Conservation (phyloP, 2,329 filamentous ascomycete genomes). For the Colletotrichum somersetense region DNA sequence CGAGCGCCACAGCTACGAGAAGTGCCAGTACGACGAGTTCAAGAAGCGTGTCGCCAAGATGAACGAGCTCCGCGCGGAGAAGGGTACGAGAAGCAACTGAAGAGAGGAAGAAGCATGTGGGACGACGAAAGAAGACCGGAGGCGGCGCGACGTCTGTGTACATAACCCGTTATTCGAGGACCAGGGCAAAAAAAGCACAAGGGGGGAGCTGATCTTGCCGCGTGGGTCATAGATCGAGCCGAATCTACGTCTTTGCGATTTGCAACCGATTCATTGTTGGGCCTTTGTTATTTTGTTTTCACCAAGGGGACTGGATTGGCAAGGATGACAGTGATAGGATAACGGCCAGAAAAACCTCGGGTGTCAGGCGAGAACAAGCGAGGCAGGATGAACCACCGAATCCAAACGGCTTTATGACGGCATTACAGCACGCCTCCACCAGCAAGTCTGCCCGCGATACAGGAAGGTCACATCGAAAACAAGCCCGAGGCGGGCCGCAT, state of each 20-base stretch:
- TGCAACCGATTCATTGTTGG: neutral
- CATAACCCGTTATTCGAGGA: slow-evolving; percentile 34
- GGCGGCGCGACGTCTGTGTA: slow-evolving; percentile 38
- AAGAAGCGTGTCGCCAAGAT: slow-evolving; percentile 99
- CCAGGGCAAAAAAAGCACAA: slow-evolving; percentile 6
- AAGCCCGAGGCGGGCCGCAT: neutral
- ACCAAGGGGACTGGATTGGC: neutral
- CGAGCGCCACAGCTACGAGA: slow-evolving; percentile 98
- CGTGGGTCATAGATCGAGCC: slow-evolving; percentile 37
- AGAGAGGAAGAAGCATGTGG: slow-evolving; percentile 18
- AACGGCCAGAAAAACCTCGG: neutral
- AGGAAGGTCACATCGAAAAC: neutral
- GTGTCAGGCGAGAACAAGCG: neutral
- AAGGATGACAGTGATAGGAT: neutral
- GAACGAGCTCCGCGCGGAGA: slow-evolving; percentile 91
- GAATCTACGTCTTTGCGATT: slow-evolving; percentile 40
- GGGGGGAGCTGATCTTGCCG: slow-evolving; percentile 21
- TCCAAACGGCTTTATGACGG: neutral
- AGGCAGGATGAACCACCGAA: too few species aligned
- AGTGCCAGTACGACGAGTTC: slow-evolving; percentile 99
- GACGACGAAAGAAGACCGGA: slow-evolving; percentile 22
- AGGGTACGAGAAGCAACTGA: slow-evolving; percentile 87
- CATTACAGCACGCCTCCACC: neutral
- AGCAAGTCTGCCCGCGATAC: neutral
- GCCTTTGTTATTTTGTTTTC: neutral